phyloP scores from a whole-genome alignment of 2,329 filamentous ascomycete species.

The Sarocladium brachiariae region DNA sequence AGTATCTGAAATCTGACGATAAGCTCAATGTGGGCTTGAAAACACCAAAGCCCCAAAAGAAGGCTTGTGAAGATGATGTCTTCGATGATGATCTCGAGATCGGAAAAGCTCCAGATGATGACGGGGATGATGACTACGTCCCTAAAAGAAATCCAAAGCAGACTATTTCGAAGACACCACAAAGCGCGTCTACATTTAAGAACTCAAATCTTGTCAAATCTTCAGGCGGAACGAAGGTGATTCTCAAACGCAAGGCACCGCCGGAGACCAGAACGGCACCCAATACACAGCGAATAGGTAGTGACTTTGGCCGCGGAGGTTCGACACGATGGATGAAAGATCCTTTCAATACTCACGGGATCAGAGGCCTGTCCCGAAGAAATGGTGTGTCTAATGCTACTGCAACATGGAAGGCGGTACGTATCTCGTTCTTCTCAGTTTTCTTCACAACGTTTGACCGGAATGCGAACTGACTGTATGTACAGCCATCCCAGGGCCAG shows the following conservation, averaged over 20 bases:
- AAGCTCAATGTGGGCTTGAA: neutral
- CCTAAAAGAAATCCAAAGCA: neutral
- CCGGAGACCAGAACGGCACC: neutral
- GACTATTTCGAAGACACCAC: neutral
- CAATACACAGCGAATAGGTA: neutral
- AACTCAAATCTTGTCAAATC: neutral
- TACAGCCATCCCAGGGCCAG: neutral
- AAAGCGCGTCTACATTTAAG: neutral
- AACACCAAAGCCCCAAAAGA: neutral
- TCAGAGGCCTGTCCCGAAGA: too few relatives aligned
- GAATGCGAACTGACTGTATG: neutral
- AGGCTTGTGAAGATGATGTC: neutral
- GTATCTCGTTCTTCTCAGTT: neutral
- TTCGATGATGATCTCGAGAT: neutral
- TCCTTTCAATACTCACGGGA: too few relatives aligned
- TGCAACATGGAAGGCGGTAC: neutral
- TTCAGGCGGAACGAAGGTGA: neutral
- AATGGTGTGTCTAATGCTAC: too few relatives aligned
- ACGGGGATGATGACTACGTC: conserved; percentile 4
- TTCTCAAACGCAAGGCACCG: neutral
- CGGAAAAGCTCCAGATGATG: neutral
- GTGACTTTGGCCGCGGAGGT: neutral
- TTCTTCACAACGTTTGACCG: too few relatives aligned
- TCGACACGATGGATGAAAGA: neutral
- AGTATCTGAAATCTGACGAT: neutral